Evolutionary conservation across 2,329 filamentous ascomycete species (phyloP), one percentile per base, ranked within the genome.

Genomic region (Xylaria sp.): DNA sequence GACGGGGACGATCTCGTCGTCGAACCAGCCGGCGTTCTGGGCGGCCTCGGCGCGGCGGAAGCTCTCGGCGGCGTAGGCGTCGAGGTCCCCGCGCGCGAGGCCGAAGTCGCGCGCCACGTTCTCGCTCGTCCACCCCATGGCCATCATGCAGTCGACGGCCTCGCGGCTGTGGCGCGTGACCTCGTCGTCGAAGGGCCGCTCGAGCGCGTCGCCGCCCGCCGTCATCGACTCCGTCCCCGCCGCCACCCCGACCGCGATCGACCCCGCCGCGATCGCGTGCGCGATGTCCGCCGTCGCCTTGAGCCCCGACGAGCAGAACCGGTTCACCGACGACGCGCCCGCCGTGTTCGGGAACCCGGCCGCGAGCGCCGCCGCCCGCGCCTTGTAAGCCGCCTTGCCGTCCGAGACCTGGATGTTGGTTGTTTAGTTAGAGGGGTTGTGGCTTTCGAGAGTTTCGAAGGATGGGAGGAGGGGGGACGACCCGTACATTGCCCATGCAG

Each of bases 91-190:
- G 57, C 94, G 85, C 2, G 84, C 77, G 70, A 99, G 87, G 69
- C 88, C 84, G 73, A 97, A 97, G 76, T 97, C 94, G 44, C 85
- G 85, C 65, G 88, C 91, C 22, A 99, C 92, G 71, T 97, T 97
- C 79, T 99, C 94, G 55, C 89, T 93, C 2, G 94, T 99, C 84
- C 96, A 95, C 19, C 94, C 94, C 94, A 99, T 99, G 63, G 93
- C 90, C 81, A 92, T 85, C 85, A 93, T 85, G 80, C 92, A 94
- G 76, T 97, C 93, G 43, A 74, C 74, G 0, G 91, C 84, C 70
- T 97, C 91, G 71, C 91, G 88, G 76, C 82, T 89, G 67, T 81
- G 77, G 64, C 77, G 71, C 43, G 90, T 77, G 56, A 97, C 85
- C 59, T 88, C 86, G 61, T 88, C 85, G 72, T 91, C 87, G 74